Evolutionary conservation across 257 asterid species (phyloP).

Genomic region (Lavandula angustifolia): DNA sequence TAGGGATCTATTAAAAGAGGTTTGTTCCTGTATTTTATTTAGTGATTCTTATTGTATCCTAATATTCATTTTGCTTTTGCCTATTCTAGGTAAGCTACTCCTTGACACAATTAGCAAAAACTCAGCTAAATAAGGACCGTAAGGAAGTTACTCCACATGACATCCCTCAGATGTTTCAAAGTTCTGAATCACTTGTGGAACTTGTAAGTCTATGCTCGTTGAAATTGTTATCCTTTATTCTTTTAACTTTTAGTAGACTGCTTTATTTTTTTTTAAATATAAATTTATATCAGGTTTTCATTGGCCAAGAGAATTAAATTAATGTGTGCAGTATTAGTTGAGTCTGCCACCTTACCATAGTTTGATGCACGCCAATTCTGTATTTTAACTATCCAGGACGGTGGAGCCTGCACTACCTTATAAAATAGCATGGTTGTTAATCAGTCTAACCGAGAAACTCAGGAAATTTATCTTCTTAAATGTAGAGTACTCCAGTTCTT

Average conservation of each 20-base stretch:
- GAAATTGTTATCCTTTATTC: slow-evolving; percentile 5
- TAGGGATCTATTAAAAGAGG: slow-evolving; percentile 92
- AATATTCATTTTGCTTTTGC: slow-evolving; percentile 26
- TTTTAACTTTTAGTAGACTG: slow-evolving; percentile 7
- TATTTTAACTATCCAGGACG: too few relatives aligned
- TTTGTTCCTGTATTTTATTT: slow-evolving; percentile 34
- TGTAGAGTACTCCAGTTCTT: too few relatives aligned
- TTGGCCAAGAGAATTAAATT: too few relatives aligned
- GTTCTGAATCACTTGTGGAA: slow-evolving; percentile 68
- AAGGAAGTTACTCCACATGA: slow-evolving; percentile 84
- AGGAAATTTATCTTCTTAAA: too few relatives aligned
- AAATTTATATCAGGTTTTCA: too few relatives aligned
- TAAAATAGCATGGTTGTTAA: too few relatives aligned
- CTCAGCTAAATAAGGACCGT: slow-evolving; percentile 79
- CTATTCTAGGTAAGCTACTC: slow-evolving; percentile 87
- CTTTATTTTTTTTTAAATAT: neutral
- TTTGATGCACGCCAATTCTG: too few relatives aligned
- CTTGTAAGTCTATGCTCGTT: slow-evolving; percentile 62
- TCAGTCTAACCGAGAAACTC: too few relatives aligned
- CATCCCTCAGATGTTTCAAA: slow-evolving; percentile 78
- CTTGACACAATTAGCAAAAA: slow-evolving; percentile 81
- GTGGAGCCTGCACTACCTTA: too few relatives aligned
- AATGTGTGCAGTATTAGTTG: too few relatives aligned
- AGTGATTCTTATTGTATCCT: slow-evolving; percentile 28
- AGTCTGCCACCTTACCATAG: too few relatives aligned